Evolutionary conservation across 257 asterid species (phyloP).

Genomic region (Penstemon newberryi): DNA sequence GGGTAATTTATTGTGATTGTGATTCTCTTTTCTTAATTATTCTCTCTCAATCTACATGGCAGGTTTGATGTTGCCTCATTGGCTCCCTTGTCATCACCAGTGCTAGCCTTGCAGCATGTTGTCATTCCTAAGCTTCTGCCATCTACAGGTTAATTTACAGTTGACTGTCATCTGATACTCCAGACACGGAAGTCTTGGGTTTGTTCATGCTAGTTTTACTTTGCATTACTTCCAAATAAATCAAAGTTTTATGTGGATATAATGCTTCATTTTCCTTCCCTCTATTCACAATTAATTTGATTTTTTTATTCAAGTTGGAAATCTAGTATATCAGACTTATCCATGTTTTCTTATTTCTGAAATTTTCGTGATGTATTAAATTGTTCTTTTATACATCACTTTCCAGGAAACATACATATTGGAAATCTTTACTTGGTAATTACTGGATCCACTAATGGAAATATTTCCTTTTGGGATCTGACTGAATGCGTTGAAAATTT

Average conservation of each 20-base stretch:
- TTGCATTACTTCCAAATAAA: neutral
- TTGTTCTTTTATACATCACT: conserved; percentile 14
- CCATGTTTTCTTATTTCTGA: conserved; percentile 10
- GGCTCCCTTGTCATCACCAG: conserved; percentile 66
- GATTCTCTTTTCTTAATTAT: neutral
- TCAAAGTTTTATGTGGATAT: conserved; percentile 1
- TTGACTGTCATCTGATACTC: conserved; percentile 1
- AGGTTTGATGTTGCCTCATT: conserved; percentile 90
- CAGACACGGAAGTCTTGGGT: conserved; percentile 8
- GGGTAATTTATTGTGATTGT: no score
- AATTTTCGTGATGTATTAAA: conserved; percentile 19
- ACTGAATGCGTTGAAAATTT: conserved; percentile 69
- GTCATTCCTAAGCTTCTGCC: conserved; percentile 50
- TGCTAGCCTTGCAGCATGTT: conserved; percentile 77
- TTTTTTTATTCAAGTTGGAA: conserved; percentile 16
- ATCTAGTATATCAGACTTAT: neutral
- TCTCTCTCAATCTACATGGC: conserved; percentile 35
- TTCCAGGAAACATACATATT: conserved; percentile 44
- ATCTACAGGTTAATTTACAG: conserved; percentile 54
- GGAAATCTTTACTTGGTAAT: conserved; percentile 62
- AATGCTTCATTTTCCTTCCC: conserved; percentile 9
- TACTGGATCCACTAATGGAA: conserved; percentile 93
- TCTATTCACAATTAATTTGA: conserved; percentile 19
- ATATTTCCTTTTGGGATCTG: conserved; percentile 87
- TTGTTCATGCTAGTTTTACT: neutral